phyloP scores from a whole-genome alignment of 768 basidiomycete species.

The Macrocybe gigantea region DNA sequence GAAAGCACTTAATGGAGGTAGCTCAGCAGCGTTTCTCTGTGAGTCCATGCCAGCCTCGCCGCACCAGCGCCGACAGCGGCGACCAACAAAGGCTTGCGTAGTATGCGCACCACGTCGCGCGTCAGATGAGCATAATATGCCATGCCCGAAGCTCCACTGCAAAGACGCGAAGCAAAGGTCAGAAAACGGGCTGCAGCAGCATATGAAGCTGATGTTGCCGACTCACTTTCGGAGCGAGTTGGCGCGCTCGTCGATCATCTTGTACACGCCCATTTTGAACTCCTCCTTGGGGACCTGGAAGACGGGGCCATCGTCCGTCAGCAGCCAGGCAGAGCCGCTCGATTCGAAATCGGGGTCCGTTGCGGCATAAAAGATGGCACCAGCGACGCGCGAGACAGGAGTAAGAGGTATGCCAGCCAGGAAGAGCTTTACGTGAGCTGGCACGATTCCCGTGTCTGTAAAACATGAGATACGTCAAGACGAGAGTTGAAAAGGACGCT shows the following conservation, averaged over 20 bases:
- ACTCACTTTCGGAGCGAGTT: constrained; percentile 25
- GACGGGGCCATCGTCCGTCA: constrained; percentile 45
- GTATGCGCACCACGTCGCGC: constrained; percentile 22
- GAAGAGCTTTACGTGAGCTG: constrained; percentile 29
- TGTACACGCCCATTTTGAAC: constrained; percentile 46
- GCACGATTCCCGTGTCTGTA: constrained; percentile 43
- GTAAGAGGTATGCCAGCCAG: constrained; percentile 45
- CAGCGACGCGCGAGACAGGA: constrained; percentile 41
- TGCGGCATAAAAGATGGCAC: constrained; percentile 46
- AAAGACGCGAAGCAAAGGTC: not conserved
- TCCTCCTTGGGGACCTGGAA: constrained; percentile 40
- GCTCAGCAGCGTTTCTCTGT: not conserved
- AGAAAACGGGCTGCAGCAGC: constrained; percentile 4
- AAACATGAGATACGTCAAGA: not conserved
- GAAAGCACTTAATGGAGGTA: too few relatives aligned
- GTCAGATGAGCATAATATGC: constrained; percentile 20
- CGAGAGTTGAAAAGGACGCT: constrained; percentile 4
- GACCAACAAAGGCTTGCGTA: constrained; percentile 19
- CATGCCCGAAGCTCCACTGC: constrained; percentile 10
- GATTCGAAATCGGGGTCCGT: constrained; percentile 37
- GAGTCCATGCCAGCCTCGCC: constrained; percentile 23
- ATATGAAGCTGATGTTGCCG: too few relatives aligned
- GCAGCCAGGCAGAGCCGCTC: constrained; percentile 40
- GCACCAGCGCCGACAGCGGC: constrained; percentile 13
- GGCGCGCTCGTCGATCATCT: constrained; percentile 39